Conservation (phyloP, 495 filamentous ascomycete genomes). For the Cairneyella variabilis region DNA sequence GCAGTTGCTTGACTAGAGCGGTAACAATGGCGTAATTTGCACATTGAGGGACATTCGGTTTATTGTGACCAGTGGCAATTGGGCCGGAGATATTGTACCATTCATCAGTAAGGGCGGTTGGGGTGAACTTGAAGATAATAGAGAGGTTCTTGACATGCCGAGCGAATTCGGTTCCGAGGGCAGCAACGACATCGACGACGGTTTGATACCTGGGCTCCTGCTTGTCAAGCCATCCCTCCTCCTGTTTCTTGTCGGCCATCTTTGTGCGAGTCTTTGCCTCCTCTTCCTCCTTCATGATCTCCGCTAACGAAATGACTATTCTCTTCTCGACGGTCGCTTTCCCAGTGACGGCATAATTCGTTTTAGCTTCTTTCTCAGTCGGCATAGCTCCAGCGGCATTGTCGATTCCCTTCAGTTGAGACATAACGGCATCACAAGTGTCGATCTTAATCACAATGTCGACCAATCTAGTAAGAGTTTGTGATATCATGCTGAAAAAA, state of each 20-base stretch:
- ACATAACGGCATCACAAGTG: no score
- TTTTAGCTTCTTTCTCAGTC: background rate
- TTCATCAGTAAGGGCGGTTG: background rate
- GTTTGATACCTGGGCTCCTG: background rate
- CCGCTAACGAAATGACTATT: background rate
- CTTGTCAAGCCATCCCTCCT: background rate
- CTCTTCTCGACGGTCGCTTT: background rate
- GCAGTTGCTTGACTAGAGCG: background rate
- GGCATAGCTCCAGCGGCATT: background rate
- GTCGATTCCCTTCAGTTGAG: no score
- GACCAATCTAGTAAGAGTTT: no score
- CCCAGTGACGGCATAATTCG: background rate
- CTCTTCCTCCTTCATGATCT: background rate
- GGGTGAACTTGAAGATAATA: background rate
- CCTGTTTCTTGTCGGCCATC: no score
- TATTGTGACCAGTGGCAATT: background rate
- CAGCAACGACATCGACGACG: background rate
- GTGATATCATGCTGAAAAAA: no score
- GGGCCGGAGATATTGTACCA: background rate
- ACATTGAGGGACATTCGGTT: background rate
- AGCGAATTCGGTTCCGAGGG: constrained; percentile 4
- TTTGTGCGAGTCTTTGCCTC: no score
- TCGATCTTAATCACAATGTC: no score
- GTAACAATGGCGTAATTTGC: background rate
- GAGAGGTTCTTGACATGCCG: background rate